Evolutionary conservation across 2,329 filamentous ascomycete species (phyloP).

Genomic region (Neoscytalidium dimidiatum): DNA sequence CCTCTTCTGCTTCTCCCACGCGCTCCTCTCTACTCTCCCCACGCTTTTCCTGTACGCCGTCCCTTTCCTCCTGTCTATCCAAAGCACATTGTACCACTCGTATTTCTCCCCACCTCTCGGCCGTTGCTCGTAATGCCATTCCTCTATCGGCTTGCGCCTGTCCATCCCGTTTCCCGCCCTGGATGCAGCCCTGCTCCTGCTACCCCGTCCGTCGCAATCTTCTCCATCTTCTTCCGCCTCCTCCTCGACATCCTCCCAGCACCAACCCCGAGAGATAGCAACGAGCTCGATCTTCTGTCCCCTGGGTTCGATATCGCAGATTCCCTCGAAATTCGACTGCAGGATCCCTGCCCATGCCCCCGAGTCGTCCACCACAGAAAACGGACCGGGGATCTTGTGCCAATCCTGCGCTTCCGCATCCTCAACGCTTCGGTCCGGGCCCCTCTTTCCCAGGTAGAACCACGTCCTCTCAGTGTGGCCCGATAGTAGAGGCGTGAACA

Average conservation of each 20-base stretch:
- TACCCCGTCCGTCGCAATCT: background rate
- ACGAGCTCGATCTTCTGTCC: conserved; percentile 2
- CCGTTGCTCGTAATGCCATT: conserved; percentile 12
- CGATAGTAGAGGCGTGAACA: background rate
- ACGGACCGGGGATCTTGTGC: background rate
- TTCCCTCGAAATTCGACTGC: conserved; percentile 7
- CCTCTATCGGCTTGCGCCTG: conserved; percentile 7
- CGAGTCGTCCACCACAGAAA: background rate
- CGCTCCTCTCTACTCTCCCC: conserved; percentile 10
- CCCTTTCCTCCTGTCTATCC: conserved; percentile 8
- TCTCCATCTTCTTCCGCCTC: background rate
- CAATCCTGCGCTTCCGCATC: background rate
- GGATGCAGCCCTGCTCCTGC: background rate
- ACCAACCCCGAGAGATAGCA: conserved; percentile 5
- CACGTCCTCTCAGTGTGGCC: conserved; percentile 1
- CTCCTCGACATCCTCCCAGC: background rate
- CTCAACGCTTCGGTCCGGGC: background rate
- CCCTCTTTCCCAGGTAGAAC: background rate
- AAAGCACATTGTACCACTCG: conserved; percentile 20
- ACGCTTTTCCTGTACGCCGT: conserved; percentile 13
- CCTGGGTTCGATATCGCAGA: background rate
- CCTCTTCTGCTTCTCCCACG: conserved; percentile 13
- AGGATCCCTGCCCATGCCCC: background rate
- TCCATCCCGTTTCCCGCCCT: background rate
- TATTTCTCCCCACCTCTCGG: background rate